Base-by-base conservation (phyloP, 2,329 filamentous ascomycete genomes). In the Penicillium sp. region DNA sequence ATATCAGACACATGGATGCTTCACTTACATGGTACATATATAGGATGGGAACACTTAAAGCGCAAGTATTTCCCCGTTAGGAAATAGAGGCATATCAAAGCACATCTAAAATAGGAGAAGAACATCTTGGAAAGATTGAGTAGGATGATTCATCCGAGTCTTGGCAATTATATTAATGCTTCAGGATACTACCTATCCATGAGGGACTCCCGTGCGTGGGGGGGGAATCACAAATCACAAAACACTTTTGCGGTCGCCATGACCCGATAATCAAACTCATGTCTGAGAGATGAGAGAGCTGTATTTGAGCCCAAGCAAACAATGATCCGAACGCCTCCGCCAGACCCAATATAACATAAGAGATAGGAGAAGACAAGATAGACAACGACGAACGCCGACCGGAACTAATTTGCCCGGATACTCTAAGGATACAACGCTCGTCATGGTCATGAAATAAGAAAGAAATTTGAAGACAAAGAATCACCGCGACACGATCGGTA, bases 161-260 rank as follows among this genome's bases (percentile, higher is more conserved):
- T 61, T 60, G 59, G 60, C 59, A 61, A 54, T 60, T 55, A 56
- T 52, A 64, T 64, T 61, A 51, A 55, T 64, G 57, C 55, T 61
- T 56, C 34, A 60, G 47, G 36, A 52, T 43, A 58, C 57, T 58
- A 23, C 23, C 23, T 23, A 57, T 60, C 53, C 35, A 60, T 29
- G 53, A 42, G 30, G 26, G 47, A 50, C 46, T 39, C 51, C 42
- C 34, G 34, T 45, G 30, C 48, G 32, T 39, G 32, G 34, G 19
- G 44, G 47, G 56, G 51, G 47, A 55, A 49, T 58, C 51, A 57
- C 51, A 49, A 59, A 47, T 57, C 55, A 61, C 53, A 63, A 47
- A 53, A 56, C 58, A 60, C 60, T 64, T 64, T 63, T 64, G 56
- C 55, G 57, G 57, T 60, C 57, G 61, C 61, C 61, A 56, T 27